These are phyloP conservation scores for Geotrichum reessii DNA, from an alignment of 1,139 yeast genomes.

Conservation along the genomic window DNA sequence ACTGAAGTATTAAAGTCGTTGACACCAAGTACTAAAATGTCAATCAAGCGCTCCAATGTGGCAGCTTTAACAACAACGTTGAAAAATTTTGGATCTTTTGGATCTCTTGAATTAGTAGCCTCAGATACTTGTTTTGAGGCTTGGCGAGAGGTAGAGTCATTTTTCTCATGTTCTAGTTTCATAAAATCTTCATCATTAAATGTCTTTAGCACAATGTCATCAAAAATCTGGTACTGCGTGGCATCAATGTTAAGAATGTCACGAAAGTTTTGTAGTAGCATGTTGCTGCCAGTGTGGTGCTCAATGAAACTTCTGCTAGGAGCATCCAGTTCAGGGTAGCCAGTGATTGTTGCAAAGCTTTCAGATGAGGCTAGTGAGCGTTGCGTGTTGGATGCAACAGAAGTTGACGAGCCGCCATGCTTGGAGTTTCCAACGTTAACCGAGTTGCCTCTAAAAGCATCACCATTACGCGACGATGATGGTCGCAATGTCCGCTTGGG, in stretches of 20 bases:
- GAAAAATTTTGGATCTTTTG: slow-evolving; percentile 18
- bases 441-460: slow-evolving; percentile 7
- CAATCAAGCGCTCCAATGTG: slow-evolving; percentile 53
- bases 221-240: slow-evolving; percentile 47
- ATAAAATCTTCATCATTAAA: slow-evolving; percentile 35
- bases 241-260: slow-evolving; percentile 58
- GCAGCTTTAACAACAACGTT: slow-evolving; percentile 56
- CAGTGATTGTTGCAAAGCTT: slow-evolving; percentile 37
- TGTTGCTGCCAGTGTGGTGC: slow-evolving; percentile 40
- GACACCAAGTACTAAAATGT: slow-evolving; percentile 57
- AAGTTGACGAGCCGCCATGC: slow-evolving; percentile 8
- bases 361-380: slow-evolving; percentile 32
- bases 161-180: slow-evolving; percentile 26
- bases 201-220: slow-evolving; percentile 53
- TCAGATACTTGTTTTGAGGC: slow-evolving; percentile 30
- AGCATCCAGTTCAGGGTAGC: slow-evolving; percentile 36
- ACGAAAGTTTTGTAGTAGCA: slow-evolving; percentile 48
- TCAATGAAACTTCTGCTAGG: slow-evolving; percentile 37
- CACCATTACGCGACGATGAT: slow-evolving; percentile 17
- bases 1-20: slow-evolving; percentile 50
- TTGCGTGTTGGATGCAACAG: slow-evolving; percentile 5
- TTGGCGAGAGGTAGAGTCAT: slow-evolving; percentile 39
- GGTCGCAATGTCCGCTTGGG: slow-evolving; percentile 21
- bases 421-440: background rate
- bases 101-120: background rate